A percentile compares a stretch with the other conserved stretches of the same genome.
Conservation (phyloP, 2,329 filamentous ascomycete species). For the Fusarium pseudocircinatum region DNA sequence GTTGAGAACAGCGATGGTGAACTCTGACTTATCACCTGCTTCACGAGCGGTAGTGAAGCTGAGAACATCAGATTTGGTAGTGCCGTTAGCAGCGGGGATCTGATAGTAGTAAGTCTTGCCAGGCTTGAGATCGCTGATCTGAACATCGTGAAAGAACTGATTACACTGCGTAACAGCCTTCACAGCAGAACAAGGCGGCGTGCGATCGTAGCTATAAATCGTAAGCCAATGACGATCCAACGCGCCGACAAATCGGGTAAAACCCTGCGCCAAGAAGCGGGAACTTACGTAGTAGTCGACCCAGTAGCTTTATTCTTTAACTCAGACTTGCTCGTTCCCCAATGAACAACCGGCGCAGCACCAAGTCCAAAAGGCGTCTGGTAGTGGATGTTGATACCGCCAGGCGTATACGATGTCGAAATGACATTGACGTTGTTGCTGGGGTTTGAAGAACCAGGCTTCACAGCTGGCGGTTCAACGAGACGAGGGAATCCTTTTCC, state of each 20-base stretch:
- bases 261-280: background rate
- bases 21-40: background rate
- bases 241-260: background rate
- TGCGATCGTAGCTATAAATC: background rate
- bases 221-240: background rate
- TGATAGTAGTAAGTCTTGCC: conserved; percentile 3
- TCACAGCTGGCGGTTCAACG: background rate
- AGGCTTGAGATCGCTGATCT: background rate
- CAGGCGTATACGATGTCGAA: background rate
- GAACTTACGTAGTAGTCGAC: background rate
- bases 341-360: background rate
- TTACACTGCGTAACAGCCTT: background rate
- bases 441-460: background rate
- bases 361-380: background rate
- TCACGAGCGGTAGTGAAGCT: background rate
- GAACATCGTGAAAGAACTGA: conserved; percentile 2
- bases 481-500: background rate
- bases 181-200: background rate
- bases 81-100: background rate
- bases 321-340: background rate
- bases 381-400: background rate
- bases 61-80: background rate
- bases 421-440: conserved; percentile 6
- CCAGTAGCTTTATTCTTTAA: background rate
- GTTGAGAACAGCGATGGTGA: background rate